Evolutionary conservation across 1,284 basidiomycete genomes (phyloP).

Genomic region (Moesziomyces sp.): DNA sequence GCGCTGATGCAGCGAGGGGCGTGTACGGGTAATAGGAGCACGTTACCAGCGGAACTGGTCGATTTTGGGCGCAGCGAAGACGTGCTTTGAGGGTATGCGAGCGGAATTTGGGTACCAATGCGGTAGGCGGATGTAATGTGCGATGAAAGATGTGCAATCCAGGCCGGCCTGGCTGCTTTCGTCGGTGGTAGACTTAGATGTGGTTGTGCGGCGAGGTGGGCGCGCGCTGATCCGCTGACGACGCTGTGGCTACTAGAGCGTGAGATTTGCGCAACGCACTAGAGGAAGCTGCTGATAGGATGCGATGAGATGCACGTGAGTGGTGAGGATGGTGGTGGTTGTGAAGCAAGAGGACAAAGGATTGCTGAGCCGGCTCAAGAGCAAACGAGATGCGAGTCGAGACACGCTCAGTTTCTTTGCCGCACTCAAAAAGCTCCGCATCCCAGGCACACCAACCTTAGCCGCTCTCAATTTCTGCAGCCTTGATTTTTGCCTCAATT

Average conservation of each 20-base stretch:
- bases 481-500: not conserved
- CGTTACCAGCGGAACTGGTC: not conserved
- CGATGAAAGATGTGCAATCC: not conserved
- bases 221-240: not conserved
- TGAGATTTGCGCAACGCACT: not conserved
- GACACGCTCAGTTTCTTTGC: not conserved
- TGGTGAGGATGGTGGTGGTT: not conserved
- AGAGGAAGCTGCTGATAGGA: not conserved
- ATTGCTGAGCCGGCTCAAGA: constrained; percentile 3
- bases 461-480: not conserved
- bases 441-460: not conserved
- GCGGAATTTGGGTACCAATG: not conserved
- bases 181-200: not conserved
- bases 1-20: not conserved
- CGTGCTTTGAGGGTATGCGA: too few species aligned
- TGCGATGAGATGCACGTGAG: not conserved
- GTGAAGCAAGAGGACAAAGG: not conserved
- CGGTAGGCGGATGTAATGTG: not conserved
- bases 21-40: not conserved
- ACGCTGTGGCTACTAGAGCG: not conserved
- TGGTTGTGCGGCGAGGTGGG: not conserved
- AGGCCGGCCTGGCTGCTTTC: not conserved
- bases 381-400: not conserved
- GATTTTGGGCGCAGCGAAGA: too few species aligned
- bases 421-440: not conserved